Conservation (phyloP, 2,329 filamentous ascomycete species). For the Cladosporium cucumerinum region DNA sequence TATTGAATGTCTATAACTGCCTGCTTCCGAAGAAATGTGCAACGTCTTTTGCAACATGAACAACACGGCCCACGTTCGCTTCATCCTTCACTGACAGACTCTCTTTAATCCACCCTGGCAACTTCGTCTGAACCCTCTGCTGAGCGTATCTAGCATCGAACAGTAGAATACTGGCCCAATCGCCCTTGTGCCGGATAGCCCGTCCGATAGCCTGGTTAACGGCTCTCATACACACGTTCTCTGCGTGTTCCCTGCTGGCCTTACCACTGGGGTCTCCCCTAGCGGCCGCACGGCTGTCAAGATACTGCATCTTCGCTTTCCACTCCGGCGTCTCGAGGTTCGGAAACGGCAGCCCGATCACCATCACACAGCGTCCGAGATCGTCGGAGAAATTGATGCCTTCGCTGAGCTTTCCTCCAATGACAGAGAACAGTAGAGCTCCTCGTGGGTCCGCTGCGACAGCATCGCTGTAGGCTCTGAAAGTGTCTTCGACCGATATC, state of each 20-base stretch:
- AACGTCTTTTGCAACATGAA: conserved; percentile 29
- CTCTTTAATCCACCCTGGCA: conserved; percentile 83
- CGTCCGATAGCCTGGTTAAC: conserved; percentile 96
- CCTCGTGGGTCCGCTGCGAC: conserved; percentile 56
- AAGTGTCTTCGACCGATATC: conserved; percentile 62
- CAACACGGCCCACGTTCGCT: conserved; percentile 39
- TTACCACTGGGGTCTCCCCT: conserved; percentile 38
- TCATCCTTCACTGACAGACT: conserved; percentile 49
- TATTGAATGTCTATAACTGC: neutral
- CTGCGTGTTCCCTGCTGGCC: conserved; percentile 75
- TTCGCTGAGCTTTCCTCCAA: conserved; percentile 92
- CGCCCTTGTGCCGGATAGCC: conserved; percentile 80
- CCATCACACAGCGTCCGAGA: conserved; percentile 81
- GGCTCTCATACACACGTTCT: conserved; percentile 93
- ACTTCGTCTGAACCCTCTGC: conserved; percentile 68
- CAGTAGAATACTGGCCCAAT: conserved; percentile 88
- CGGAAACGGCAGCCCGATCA: conserved; percentile 90
- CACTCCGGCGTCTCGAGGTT: conserved; percentile 87
- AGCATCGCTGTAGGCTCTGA: conserved; percentile 68
- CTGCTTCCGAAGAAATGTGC: neutral
- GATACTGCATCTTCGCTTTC: conserved; percentile 86
- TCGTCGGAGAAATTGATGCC: conserved; percentile 97
- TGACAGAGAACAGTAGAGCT: conserved; percentile 80
- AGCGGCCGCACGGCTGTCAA: conserved; percentile 59
- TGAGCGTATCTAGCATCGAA: conserved; percentile 77